Conservation (phyloP, 1,139 yeast genomes). For the Taphrina pruni region DNA sequence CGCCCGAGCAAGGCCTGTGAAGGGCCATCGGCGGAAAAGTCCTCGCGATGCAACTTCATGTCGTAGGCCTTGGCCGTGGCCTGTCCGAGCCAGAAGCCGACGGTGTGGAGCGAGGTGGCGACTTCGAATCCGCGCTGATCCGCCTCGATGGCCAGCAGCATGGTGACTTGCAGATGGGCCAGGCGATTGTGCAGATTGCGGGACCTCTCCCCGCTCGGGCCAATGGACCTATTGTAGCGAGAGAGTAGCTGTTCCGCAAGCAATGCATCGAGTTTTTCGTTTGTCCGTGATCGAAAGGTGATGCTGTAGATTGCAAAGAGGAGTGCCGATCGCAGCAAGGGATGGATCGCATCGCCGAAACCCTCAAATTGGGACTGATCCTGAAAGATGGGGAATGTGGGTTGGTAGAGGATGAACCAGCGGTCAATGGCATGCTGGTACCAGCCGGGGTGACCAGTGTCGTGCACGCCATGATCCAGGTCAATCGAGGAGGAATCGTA, state of each 20-base stretch:
- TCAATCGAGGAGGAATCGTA: neutral
- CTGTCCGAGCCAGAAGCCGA: slow-evolving; percentile 52
- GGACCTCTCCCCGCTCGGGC: neutral
- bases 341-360: slow-evolving; percentile 14
- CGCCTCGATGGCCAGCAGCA: slow-evolving; percentile 52
- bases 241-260: slow-evolving; percentile 33
- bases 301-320: slow-evolving; percentile 35
- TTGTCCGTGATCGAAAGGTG: slow-evolving; percentile 24
- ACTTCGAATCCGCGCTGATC: slow-evolving; percentile 47
- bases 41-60: slow-evolving; percentile 39
- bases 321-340: slow-evolving; percentile 30
- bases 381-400: slow-evolving; percentile 32
- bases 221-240: slow-evolving; percentile 18
- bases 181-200: slow-evolving; percentile 11
- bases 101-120: slow-evolving; percentile 37
- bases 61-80: slow-evolving; percentile 51
- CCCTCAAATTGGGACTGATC: slow-evolving; percentile 10
- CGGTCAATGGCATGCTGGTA: slow-evolving; percentile 33
- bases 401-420: slow-evolving; percentile 38
- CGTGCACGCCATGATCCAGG: neutral
- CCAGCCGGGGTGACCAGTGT: slow-evolving; percentile 20
- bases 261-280: slow-evolving; percentile 22
- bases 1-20: slow-evolving; percentile 46
- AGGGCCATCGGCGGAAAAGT: slow-evolving; percentile 44
- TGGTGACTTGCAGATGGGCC: slow-evolving; percentile 29